Conservation (phyloP, 768 basidiomycete genomes). For the Leccinum broughii region DNA sequence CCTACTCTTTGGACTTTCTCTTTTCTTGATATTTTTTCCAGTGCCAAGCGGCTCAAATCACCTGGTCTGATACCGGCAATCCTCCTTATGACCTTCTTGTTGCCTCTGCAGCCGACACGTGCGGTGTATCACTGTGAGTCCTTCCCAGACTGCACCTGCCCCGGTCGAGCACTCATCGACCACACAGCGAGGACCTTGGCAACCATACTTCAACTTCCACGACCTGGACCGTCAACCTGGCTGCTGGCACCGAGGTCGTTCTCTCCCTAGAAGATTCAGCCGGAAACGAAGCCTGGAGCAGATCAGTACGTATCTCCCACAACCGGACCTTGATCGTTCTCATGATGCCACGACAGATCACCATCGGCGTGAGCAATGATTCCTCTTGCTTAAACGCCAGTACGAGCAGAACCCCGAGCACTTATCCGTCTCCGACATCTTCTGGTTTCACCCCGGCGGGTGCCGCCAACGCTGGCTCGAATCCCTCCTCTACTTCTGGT, state of each 20-base stretch:
- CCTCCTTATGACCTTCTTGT: slow-evolving; percentile 61
- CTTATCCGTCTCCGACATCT: slow-evolving; percentile 15
- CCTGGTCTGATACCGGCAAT: slow-evolving; percentile 46
- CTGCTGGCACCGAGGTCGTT: slow-evolving; percentile 48
- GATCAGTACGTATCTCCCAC: slow-evolving; percentile 42
- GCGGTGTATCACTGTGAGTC: slow-evolving; percentile 60
- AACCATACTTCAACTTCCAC: slow-evolving; percentile 47
- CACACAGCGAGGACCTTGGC: slow-evolving; percentile 61
- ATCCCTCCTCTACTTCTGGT: slow-evolving; percentile 18
- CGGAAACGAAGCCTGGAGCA: slow-evolving; percentile 69
- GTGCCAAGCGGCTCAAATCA: slow-evolving; percentile 53
- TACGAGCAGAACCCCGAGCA: neutral
- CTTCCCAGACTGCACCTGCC: neutral
- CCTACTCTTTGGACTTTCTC: neutral
- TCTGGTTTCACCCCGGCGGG: slow-evolving; percentile 26
- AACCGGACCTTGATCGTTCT: neutral
- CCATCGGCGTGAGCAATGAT: slow-evolving; percentile 37
- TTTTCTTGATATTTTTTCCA: slow-evolving; percentile 26
- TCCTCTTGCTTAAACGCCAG: slow-evolving; percentile 36
- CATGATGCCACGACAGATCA: slow-evolving; percentile 30
- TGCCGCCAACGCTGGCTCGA: slow-evolving; percentile 36
- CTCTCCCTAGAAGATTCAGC: slow-evolving; percentile 54
- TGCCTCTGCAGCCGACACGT: slow-evolving; percentile 53
- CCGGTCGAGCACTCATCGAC: slow-evolving; percentile 7
- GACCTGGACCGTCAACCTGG: slow-evolving; percentile 42